Evolutionary conservation across 768 basidiomycete genomes (phyloP), one percentile per base, ranked within the genome.

Genomic region (Psilocybe azurescens): DNA sequence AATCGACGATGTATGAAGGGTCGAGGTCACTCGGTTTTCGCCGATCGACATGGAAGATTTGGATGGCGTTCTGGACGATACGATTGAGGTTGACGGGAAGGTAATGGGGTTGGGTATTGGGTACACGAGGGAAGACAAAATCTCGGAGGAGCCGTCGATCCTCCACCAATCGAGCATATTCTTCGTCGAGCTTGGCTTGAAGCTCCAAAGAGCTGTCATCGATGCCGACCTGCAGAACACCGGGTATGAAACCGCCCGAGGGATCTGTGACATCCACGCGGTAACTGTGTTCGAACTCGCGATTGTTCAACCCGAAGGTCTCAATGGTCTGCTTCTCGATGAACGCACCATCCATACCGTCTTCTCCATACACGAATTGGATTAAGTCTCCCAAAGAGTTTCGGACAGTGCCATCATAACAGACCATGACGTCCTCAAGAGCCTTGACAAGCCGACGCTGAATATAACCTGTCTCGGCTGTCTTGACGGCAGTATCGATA

Each of bases 401-500:
- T 57, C 97, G 88, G 24, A 99, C 97, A 0, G 97, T 99, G 29
- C 97, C 96, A 64, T 99, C 97, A 71, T 99, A 99, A 75, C 92
- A 92, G 41, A 99, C 96, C 87, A 91, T 93, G 50, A 99, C 91
- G 65, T 99, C 97, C 75, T 99, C 97, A 67, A 99, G 79, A 0
- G 97, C 97, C 78, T 99, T 99, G 69, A 99, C 97, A 65, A 99
- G 82, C 61, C 97, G 93, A 70, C 97, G 93, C 75, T 99, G 97
- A 70, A 99, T 99, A 74, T 99, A 99, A 66, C 97, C 97, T 0
- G 97, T 99, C 78, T 99, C 97, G 50, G 97, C 97, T 3, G 97
- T 99, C 82, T 99, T 99, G 74, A 99, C 96, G 44, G 97, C 97
- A 3, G 97, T 99, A 83, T 99, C 97, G 70, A 99, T 98, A 56